These are phyloP conservation scores for Clarireedia sp. DNA, from an alignment of 2,329 filamentous ascomycete genomes.

Conservation along the genomic window DNA sequence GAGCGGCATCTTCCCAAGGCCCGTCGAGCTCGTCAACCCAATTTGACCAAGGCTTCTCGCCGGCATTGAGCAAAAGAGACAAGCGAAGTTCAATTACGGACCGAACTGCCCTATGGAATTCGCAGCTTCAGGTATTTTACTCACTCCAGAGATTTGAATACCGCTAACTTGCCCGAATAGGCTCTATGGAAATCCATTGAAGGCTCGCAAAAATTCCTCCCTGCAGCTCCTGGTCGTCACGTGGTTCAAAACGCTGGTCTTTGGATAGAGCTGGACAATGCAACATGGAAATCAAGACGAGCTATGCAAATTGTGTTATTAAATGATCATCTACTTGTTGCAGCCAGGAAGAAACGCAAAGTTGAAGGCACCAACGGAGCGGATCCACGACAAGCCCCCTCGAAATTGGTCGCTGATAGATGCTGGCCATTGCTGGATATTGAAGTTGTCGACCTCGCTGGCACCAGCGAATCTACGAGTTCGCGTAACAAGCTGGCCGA, in stretches of 20 bases:
- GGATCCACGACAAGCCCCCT: slow-evolving; percentile 41
- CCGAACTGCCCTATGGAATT: slow-evolving; percentile 58
- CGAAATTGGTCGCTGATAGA: slow-evolving; percentile 83
- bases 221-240: slow-evolving; percentile 82
- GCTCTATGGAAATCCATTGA: slow-evolving; percentile 96
- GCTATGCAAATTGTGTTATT: slow-evolving; percentile 87
- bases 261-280: slow-evolving; percentile 95
- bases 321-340: slow-evolving; percentile 89
- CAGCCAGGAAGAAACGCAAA: slow-evolving; percentile 87
- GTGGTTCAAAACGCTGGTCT: slow-evolving; percentile 86
- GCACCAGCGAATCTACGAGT: slow-evolving; percentile 48
- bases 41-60: slow-evolving; percentile 43
- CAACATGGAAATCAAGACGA: slow-evolving; percentile 87
- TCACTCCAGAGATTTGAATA: background rate
- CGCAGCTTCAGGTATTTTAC: slow-evolving; percentile 45
- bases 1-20: slow-evolving; percentile 47
- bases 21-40: slow-evolving; percentile 37
- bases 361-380: slow-evolving; percentile 53
- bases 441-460: slow-evolving; percentile 81
- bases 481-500: slow-evolving; percentile 63
- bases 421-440: slow-evolving; percentile 94
- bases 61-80: slow-evolving; percentile 57
- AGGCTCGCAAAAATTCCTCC: slow-evolving; percentile 92
- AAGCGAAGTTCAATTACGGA: slow-evolving; percentile 84
- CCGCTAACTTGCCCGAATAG: slow-evolving; percentile 31